Conservation (phyloP, 345 rosid genomes). For the Corymbia maculata region DNA sequence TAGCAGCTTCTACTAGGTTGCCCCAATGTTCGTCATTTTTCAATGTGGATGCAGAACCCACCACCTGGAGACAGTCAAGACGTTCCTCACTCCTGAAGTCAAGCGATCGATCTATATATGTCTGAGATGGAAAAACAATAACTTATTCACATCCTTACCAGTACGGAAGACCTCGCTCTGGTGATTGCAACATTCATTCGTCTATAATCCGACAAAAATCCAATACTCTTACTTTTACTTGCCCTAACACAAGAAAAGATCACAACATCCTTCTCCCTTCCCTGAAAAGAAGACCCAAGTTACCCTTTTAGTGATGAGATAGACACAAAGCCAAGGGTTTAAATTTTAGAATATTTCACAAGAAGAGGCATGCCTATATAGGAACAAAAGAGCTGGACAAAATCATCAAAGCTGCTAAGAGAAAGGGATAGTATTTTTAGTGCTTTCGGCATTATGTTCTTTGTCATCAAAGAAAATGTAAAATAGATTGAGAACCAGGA, state of each 20-base stretch:
- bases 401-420: not conserved
- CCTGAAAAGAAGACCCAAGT: slow-evolving; percentile 24
- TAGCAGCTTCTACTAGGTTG: slow-evolving; percentile 71
- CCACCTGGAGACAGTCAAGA: slow-evolving; percentile 42
- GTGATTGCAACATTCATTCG: slow-evolving; percentile 98
- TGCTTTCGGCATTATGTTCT: not conserved
- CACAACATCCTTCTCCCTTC: slow-evolving; percentile 91
- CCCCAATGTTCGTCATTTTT: slow-evolving; percentile 72
- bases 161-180: slow-evolving; percentile 82
- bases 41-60: slow-evolving; percentile 78
- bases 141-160: slow-evolving; percentile 34
- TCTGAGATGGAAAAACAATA: no score
- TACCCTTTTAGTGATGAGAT: not conserved
- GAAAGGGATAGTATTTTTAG: not conserved
- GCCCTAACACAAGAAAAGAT: slow-evolving; percentile 96
- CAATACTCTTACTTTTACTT: slow-evolving; percentile 52
- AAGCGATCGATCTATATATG: no score
- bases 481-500: not conserved
- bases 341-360: not conserved
- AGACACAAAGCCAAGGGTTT: not conserved
- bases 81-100: not conserved
- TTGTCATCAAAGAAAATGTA: not conserved
- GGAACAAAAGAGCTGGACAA: not conserved
- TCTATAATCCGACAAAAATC: slow-evolving; percentile 76
- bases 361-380: not conserved